Evolutionary conservation across 768 basidiomycete genomes (phyloP), one percentile per base, ranked within the genome.

Genomic region (Macrolepiota albuminosa): DNA sequence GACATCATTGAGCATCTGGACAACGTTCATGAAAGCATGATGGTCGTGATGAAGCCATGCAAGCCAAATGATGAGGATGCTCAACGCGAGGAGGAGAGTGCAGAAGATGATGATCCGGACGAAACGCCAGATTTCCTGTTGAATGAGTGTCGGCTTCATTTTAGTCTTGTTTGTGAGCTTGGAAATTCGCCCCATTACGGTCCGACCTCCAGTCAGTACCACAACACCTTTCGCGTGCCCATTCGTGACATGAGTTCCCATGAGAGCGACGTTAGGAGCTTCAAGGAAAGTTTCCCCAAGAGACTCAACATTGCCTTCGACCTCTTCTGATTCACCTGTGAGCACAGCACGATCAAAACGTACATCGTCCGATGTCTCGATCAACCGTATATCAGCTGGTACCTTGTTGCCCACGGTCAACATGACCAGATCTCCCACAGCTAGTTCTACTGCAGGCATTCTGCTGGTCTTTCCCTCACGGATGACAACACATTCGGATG

Each of bases 171-270:
- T 78, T 0, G 83, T 81, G 65, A 84, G 76, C 61, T 80, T 76
- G 34, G 84, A 83, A 58, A 85, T 78, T 33, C 81, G 79, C 11
- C 83, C 84, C 78, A 80, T 78, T 54, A 77, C 67, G 2, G 75
- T 73, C 34, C 72, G 78, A 61, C 77, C 76, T 36, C 80, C 79
- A 1, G 73, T 76, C 31, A 76, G 74, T 37, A 80, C 76, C 9
- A 76, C 75, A 2, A 79, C 63, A n/a, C 78, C 77, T 33, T 63
- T 72, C 45, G 75, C 76, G n/a, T 68, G 69, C 8, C 78, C 78
- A 45, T 78, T 75, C 0, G 72, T 74, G 26, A 76, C 73, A 57
- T 77, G 73, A 0, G 77, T 79, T 1, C 76, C 77, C 26, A 74
- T 77, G 26, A 84, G 70, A 31, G 80, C 84, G 43, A 84, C 71